These are phyloP conservation scores for Angomonas desouzai DNA, from an alignment of 208 protist genomes.

Conservation along the genomic window DNA sequence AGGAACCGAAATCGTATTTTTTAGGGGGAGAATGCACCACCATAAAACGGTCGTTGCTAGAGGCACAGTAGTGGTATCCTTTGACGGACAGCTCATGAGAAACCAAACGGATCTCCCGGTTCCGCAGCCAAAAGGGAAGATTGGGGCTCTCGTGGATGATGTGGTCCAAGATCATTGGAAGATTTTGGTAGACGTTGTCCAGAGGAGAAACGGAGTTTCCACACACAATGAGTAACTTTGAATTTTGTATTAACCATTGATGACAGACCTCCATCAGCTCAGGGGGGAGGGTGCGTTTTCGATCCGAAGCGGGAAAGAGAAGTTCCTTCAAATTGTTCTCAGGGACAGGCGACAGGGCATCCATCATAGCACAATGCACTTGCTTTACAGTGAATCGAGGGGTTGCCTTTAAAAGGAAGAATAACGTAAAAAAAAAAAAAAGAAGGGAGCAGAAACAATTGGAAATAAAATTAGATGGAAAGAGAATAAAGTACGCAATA, in stretches of 20 bases:
- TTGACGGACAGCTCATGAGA: not conserved
- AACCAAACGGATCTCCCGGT: not conserved
- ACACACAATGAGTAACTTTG: not conserved
- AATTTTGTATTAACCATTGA: not conserved
- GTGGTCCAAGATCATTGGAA: not conserved
- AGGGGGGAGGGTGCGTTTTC: no score
- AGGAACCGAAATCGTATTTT: not conserved
- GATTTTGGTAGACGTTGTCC: not conserved
- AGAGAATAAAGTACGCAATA: no score
- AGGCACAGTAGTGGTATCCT: slow-evolving; percentile 4
- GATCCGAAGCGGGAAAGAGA: no score
- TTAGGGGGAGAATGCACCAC: not conserved
- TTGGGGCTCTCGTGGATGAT: not conserved
- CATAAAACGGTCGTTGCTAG: not conserved
- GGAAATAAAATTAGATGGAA: no score
- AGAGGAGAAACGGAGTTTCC: not conserved
- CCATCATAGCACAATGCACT: no score
- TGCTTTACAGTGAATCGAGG: no score
- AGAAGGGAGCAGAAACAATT: no score
- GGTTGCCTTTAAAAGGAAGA: no score
- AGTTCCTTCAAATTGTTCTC: no score
- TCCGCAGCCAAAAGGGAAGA: not conserved
- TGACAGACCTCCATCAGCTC: not conserved
- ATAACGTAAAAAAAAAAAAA: no score
- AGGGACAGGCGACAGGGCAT: no score